A percentile compares a stretch with the other conserved stretches of the same genome.
These are phyloP conservation scores for Nakazawaea wyomingensis DNA, from an alignment of 805 yeast species.

Conservation along the genomic window DNA sequence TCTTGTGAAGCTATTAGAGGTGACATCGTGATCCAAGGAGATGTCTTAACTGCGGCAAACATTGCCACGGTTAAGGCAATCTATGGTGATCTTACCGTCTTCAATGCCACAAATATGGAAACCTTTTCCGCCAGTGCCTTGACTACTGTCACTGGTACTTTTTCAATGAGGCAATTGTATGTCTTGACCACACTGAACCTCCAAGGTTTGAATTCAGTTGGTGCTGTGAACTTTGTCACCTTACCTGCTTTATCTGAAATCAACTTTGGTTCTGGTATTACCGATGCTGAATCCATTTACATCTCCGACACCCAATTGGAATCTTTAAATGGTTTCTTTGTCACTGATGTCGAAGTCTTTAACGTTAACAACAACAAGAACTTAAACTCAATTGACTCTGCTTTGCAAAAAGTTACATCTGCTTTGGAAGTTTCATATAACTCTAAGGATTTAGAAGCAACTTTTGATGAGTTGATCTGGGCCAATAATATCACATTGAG, in stretches of 20 bases:
- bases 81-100: slow-evolving; percentile 68
- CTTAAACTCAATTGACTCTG: slow-evolving; percentile 67
- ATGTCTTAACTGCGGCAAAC: slow-evolving; percentile 49
- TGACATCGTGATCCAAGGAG: slow-evolving; percentile 66
- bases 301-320: slow-evolving; percentile 72
- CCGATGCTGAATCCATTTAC: slow-evolving; percentile 63
- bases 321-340: slow-evolving; percentile 60
- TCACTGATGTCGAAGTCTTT: slow-evolving; percentile 45
- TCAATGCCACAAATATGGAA: slow-evolving; percentile 58
- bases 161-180: slow-evolving; percentile 60
- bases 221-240: slow-evolving; percentile 73
- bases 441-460: slow-evolving; percentile 68
- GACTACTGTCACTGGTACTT: slow-evolving; percentile 66
- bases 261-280: slow-evolving; percentile 62
- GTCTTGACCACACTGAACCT: slow-evolving; percentile 62
- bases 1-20: slow-evolving; percentile 80
- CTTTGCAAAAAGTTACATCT: slow-evolving; percentile 68
- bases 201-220: slow-evolving; percentile 78
- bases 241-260: slow-evolving; percentile 76
- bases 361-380: slow-evolving; percentile 89
- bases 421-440: slow-evolving; percentile 79
- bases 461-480: slow-evolving; percentile 66
- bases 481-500: slow-evolving; percentile 88
- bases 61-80: slow-evolving; percentile 73
- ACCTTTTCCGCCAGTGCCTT: slow-evolving; percentile 76